Evolutionary conservation across 805 yeast species (phyloP), one percentile per base, ranked within the genome.

Genomic region (Metschnikowia matae): DNA sequence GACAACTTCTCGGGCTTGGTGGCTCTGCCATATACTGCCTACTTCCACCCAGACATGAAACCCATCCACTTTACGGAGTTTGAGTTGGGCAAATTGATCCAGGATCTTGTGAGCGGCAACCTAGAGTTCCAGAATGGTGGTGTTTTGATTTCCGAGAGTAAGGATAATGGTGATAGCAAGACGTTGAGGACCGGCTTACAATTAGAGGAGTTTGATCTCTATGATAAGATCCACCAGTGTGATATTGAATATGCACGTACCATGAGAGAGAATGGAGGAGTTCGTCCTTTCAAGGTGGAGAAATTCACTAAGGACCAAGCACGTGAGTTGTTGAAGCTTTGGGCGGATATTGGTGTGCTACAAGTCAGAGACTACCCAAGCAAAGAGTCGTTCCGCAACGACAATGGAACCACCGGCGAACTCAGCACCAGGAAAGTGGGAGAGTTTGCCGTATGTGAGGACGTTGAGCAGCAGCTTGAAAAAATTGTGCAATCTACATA

Each of bases 1-100:
- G 97, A 90, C 65, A 83, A 87, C 62, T 76, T 89, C 62, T 83
- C 88, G 52, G 81, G 83, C 3, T 67, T 88, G 50, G 64, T 82
- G 11, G 78, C 82, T 36, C 60, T 68, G 31, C 75, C 86, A 6
- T 66, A 67, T 47, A 80, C 96, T 7, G 74, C 69, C 38, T 89
- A 90, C 69, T 77, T 79, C 58, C 78, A 83, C 61, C 66, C 76
- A 1, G 71, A 80, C 21, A 82, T 83, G 68, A 64, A 70, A 38
- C 76, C 76, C 8, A 78, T 90, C 49, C 81, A 81, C 57, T 74
- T 83, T 52, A 73, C 75, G 20, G 78, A 84, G 29, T 75, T 90
- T 42, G 90, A 87, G 63, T 61, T 89, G 18, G 83, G 85, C 11
- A 76, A 76, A 48, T 73, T 78, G 21, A 63, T 89, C 17, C 67